Conservation (phyloP, 345 rosid genomes). For the Firmiana major region DNA sequence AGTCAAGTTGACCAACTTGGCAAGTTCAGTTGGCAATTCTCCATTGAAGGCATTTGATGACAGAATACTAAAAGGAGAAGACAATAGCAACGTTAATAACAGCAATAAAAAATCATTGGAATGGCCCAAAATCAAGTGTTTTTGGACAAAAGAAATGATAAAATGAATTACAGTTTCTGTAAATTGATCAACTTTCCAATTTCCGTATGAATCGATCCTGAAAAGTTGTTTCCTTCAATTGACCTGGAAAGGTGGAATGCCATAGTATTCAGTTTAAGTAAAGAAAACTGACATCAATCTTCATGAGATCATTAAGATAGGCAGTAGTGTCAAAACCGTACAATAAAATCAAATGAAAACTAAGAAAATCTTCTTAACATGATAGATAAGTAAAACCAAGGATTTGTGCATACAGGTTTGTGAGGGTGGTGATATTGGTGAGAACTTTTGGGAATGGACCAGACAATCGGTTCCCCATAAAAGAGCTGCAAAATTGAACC, state of each 20-base stretch:
- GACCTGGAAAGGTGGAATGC: conserved; percentile 51
- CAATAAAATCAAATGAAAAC: conserved; percentile 5
- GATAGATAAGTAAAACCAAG: background rate
- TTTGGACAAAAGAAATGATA: conserved; percentile 7
- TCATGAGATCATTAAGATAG: background rate
- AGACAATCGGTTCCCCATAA: conserved; percentile 84
- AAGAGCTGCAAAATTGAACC: conserved; percentile 41
- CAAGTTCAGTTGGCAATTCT: conserved; percentile 45
- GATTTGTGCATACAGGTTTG: conserved; percentile 56
- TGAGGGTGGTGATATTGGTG: conserved; percentile 55
- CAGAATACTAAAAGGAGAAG: conserved; percentile 41
- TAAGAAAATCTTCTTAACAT: background rate
- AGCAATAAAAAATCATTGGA: background rate
- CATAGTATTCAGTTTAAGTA: background rate
- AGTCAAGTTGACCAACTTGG: conserved; percentile 53
- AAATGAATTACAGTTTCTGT: conserved; percentile 55
- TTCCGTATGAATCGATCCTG: conserved; percentile 70
- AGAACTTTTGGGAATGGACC: conserved; percentile 80
- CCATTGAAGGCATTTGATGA: conserved; percentile 77
- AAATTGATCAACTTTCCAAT: conserved; percentile 54
- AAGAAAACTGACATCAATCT: background rate
- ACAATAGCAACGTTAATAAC: conserved; percentile 1
- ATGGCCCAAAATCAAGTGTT: conserved; percentile 3
- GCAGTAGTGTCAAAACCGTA: background rate
- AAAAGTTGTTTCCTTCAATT: conserved; percentile 73